These are phyloP conservation scores for Carallia brachiata DNA, from an alignment of 345 rosid genomes.

Conservation along the genomic window DNA sequence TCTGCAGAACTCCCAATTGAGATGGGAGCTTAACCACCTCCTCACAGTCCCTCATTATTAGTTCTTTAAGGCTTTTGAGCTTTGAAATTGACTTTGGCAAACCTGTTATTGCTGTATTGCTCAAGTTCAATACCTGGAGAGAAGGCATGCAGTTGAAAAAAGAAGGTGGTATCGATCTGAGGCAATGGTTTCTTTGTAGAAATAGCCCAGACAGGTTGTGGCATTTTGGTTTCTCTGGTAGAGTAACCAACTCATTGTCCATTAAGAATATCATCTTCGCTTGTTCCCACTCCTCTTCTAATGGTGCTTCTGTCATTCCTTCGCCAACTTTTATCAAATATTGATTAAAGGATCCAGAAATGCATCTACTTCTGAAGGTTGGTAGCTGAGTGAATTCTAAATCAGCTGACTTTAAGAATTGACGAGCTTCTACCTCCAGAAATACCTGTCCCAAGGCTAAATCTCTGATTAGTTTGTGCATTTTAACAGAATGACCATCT, in stretches of 20 bases:
- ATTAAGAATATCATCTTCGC: conserved; percentile 17
- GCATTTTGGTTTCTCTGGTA: conserved; percentile 19
- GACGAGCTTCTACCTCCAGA: neutral
- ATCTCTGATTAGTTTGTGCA: conserved; percentile 15
- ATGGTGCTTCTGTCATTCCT: conserved; percentile 9
- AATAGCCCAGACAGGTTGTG: conserved; percentile 1
- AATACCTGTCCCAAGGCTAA: conserved; percentile 3
- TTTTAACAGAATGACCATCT: conserved; percentile 10
- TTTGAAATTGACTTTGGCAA: conserved; percentile 17
- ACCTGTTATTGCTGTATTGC: conserved; percentile 19
- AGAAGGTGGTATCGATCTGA: conserved; percentile 15
- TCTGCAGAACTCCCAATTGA: conserved; percentile 12
- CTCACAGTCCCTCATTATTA: conserved; percentile 21
- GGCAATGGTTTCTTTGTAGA: conserved; percentile 21
- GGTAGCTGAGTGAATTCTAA: neutral
- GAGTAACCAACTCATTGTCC: conserved; percentile 13
- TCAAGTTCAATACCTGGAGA: conserved; percentile 20
- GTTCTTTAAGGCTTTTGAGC: conserved; percentile 8
- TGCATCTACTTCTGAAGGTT: neutral
- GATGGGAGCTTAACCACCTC: conserved; percentile 18
- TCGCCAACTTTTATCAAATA: conserved; percentile 11
- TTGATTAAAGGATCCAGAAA: neutral
- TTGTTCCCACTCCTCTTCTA: conserved; percentile 11
- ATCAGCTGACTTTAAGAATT: neutral
- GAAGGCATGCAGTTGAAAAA: conserved; percentile 21